phyloP scores from a whole-genome alignment of 495 filamentous ascomycete genomes.

The Glonium stellatum region DNA sequence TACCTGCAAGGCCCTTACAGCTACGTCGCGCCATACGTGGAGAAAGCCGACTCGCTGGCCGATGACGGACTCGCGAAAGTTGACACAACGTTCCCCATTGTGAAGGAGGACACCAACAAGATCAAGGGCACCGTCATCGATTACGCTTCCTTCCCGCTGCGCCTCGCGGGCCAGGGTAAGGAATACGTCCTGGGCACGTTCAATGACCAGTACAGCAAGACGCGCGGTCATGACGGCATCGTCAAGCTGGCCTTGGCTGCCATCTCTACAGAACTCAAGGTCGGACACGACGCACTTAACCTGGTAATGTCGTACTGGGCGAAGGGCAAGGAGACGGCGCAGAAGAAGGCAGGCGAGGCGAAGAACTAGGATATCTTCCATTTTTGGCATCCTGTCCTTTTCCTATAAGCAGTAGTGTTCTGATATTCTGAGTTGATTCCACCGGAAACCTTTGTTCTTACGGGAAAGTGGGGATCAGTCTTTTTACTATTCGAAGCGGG shows the following conservation, averaged over 20 bases:
- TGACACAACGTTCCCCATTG: conserved; percentile 72
- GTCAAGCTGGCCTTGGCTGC: conserved; percentile 66
- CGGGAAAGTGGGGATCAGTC: too few species aligned
- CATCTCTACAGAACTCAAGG: conserved; percentile 63
- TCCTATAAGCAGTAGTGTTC: background rate
- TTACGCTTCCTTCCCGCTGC: conserved; percentile 59
- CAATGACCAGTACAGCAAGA: conserved; percentile 68
- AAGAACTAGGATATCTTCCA: conserved; percentile 11
- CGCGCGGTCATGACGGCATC: conserved; percentile 55
- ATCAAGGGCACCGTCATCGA: conserved; percentile 60
- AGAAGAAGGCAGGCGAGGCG: conserved; percentile 25
- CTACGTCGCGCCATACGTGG: conserved; percentile 74
- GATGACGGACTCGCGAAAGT: conserved; percentile 65
- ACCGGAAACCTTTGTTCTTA: too few species aligned
- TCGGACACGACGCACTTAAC: conserved; percentile 61
- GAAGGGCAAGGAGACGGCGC: conserved; percentile 26
- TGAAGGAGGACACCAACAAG: conserved; percentile 80
- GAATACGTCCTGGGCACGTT: conserved; percentile 69
- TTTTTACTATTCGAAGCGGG: too few species aligned
- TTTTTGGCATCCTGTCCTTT: background rate
- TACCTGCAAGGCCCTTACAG: conserved; percentile 70
- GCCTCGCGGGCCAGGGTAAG: conserved; percentile 60
- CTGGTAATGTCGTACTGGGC: conserved; percentile 47
- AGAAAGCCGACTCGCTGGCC: conserved; percentile 72
- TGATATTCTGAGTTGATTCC: background rate